Conservation (phyloP, 2,329 filamentous ascomycete species). For the Dactylonectria macrodidyma region DNA sequence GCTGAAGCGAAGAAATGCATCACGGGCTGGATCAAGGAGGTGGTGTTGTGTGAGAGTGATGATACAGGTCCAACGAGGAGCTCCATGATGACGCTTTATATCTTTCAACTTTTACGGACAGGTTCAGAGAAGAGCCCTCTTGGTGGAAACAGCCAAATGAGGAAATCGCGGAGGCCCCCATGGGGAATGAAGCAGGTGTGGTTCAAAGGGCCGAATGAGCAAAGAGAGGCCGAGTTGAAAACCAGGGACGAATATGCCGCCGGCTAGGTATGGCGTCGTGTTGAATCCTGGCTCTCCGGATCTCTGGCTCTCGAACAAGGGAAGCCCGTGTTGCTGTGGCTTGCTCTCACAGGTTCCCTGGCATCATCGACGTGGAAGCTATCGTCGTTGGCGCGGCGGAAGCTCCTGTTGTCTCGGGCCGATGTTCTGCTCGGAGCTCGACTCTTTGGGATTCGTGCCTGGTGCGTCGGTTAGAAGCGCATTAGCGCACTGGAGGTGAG, state of each 20-base stretch:
- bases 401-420: conserved; percentile 6
- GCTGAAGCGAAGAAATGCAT: conserved; percentile 67
- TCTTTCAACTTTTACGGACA: conserved; percentile 18
- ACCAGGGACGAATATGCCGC: conserved; percentile 14
- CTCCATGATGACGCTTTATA: conserved; percentile 48
- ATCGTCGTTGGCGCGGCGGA: not conserved
- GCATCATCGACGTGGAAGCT: not conserved
- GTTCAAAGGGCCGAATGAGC: conserved; percentile 47
- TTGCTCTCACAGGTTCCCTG: not conserved
- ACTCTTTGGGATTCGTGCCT: conserved; percentile 8
- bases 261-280: not conserved
- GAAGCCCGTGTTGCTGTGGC: not conserved
- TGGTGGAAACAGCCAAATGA: conserved; percentile 33
- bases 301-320: not conserved
- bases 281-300: not conserved
- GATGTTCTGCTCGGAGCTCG: not conserved
- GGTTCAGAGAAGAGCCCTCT: conserved; percentile 10
- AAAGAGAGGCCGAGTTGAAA: conserved; percentile 38
- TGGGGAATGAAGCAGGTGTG: conserved; percentile 41
- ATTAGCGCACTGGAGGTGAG: not conserved
- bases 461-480: not conserved
- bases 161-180: conserved; percentile 37
- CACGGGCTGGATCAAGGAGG: conserved; percentile 55
- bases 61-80: conserved; percentile 43
- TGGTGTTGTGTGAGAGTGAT: conserved; percentile 49